Evolutionary conservation across 1,284 basidiomycete species (phyloP), one percentile per base, ranked within the genome.

Genomic region (Ustilago curta): DNA sequence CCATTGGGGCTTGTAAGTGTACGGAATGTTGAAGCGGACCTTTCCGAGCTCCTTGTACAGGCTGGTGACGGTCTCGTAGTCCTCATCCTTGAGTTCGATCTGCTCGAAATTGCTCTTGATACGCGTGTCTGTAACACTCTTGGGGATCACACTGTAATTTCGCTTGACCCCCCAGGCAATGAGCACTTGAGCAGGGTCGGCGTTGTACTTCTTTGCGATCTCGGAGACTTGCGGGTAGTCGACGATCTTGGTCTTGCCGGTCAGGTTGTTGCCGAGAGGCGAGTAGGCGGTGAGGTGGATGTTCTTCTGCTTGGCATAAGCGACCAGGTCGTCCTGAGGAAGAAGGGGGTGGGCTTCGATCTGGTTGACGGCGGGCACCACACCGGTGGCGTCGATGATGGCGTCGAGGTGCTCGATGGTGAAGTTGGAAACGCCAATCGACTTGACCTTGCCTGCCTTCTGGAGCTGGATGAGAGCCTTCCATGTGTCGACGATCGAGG

Each of bases 291-390:
- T 85, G 50, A 86, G 73, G 71, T 82, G 78, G 61, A 84, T 82
- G 70, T 80, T 78, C 57, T 83, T 76, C 51, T 65, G 18, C 55
- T 77, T 67, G 50, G 64, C 65, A 71, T 77, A 82, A 21, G 65
- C 65, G 45, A 77, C 77, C 14, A 84, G 70, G 37, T 82, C 83
- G 59, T 83, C 77, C 66, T 84, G 83, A 12, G 79, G 82, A 14
- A 84, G 78, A 4, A 83, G 70, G 8, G 93, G 93, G 87, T 95
- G 94, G 35, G 89, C 89, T 86, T 95, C 93, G 74, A 95, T 87
- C 87, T 95, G 93, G 87, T 94, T 94, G 51, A 87, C 90, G 43
- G 88, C 91, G 21, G 93, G 93, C 58, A 90, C 88, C 58, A 92
- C 90, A 21, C 91, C 91, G 4, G 93, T 93, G 3, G 89, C 91